Percentiles rank a stretch among this genome's conserved stretches.
These are phyloP conservation scores for Tolypocladium tropicale DNA, from an alignment of 2,329 filamentous ascomycete species.

Conservation along the genomic window DNA sequence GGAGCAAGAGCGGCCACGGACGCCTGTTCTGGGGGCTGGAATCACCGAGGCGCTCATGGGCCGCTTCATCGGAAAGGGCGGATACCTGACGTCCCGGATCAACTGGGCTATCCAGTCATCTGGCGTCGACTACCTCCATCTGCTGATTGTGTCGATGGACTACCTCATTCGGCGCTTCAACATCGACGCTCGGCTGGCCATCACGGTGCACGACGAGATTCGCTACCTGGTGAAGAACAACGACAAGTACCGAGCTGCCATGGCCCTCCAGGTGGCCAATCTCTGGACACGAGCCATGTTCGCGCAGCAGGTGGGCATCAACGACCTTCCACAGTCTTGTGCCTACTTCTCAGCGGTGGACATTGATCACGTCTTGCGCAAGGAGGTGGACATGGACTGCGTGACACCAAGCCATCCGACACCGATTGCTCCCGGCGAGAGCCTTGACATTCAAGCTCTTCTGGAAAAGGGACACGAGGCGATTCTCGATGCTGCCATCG, in stretches of 20 bases:
- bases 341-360: conserved; percentile 95
- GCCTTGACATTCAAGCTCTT: conserved; percentile 69
- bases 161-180: conserved; percentile 80
- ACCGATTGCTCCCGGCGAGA: conserved; percentile 76
- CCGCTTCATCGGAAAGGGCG: conserved; percentile 76
- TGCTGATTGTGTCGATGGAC: conserved; percentile 90
- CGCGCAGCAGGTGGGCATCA: conserved; percentile 88
- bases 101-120: conserved; percentile 99
- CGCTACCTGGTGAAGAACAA: conserved; percentile 78
- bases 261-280: conserved; percentile 90
- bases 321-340: conserved; percentile 87
- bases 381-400: conserved; percentile 98
- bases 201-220: conserved; percentile 97
- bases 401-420: conserved; percentile 77
- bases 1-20: conserved; percentile 82
- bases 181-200: conserved; percentile 72
- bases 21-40: conserved; percentile 84
- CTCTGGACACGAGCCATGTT: conserved; percentile 98
- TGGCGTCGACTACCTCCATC: conserved; percentile 92
- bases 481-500: conserved; percentile 53
- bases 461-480: conserved; percentile 63
- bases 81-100: conserved; percentile 91
- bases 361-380: conserved; percentile 89
- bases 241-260: conserved; percentile 80
- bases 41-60: conserved; percentile 94